Evolutionary conservation across 495 filamentous ascomycete species (phyloP), one percentile per base, ranked within the genome.

Genomic region (Annulohypoxylon bovei): DNA sequence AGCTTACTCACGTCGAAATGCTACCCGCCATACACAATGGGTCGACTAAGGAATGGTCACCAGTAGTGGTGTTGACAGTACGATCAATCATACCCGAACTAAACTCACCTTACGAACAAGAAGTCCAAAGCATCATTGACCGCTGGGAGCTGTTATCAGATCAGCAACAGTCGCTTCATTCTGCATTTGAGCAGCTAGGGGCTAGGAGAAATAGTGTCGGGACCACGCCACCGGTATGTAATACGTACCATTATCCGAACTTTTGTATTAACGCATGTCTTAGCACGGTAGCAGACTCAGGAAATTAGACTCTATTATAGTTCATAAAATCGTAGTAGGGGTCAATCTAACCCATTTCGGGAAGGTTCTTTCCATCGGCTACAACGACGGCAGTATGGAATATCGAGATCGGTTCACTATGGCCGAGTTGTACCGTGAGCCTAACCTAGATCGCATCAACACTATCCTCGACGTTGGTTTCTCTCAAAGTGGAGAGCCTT

Each of bases 371-470:
- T 90, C 88, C 46, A 80, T 96, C 56, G 84, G 84, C 9, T 90
- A 90, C 56, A 90, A 90, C 68, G 93, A 95, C 71, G 92, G 93
- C 14, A 90, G 89, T 0, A 82, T 94, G 27, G 86, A 93, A 54
- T 92, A 94, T 75, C 88, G 92, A 50, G 89, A 95, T 64, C 86
- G 92, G 9, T 80, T 83, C 57, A 91, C 88, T 3, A 88, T 95
- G 88, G 78, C 83, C 1, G 79, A 87, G 37, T 82, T 94, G 1
- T 88, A 83, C 63, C 83, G 85, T 9, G 82, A 91, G 59, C 82
- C 83, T n/a, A 88, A 90, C 72, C 63, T 85, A 9, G 86, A 87
- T 49, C 87, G 82, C 22, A 88, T 95, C 46, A 44, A 67, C 42
- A 73, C 73, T 20, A 54, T 77, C 28, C 47, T 75, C 22, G 69